Percentiles rank a stretch among this genome's conserved stretches.
These are phyloP conservation scores for Filobasidium uniguttulatum DNA, from an alignment of 1,284 basidiomycete genomes.

Conservation along the genomic window DNA sequence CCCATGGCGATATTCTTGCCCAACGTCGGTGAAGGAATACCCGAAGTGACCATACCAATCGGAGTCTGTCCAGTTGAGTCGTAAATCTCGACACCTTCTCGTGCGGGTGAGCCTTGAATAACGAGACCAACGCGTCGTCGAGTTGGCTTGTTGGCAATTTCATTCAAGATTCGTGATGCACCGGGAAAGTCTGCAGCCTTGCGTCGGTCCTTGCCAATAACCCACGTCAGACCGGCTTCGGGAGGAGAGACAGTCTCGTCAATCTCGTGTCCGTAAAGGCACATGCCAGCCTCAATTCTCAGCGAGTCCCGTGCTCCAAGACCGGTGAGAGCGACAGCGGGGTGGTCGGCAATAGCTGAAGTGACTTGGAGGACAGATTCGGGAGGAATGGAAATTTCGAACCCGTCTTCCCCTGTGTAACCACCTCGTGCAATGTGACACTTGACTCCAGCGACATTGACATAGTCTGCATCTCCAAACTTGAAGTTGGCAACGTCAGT, in stretches of 20 bases:
- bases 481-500: constrained; percentile 54
- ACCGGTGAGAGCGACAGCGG: constrained; percentile 72
- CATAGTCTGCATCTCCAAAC: constrained; percentile 66
- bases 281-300: constrained; percentile 94
- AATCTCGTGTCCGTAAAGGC: constrained; percentile 87
- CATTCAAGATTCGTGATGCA: constrained; percentile 57
- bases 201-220: constrained; percentile 77
- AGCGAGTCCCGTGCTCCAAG: constrained; percentile 87
- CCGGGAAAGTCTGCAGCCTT: constrained; percentile 63
- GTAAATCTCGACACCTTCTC: constrained; percentile 73
- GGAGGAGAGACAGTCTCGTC: constrained; percentile 76
- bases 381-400: constrained; percentile 91
- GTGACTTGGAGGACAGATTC: constrained; percentile 59
- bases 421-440: constrained; percentile 90
- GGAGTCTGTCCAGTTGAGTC: constrained; percentile 44
- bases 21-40: constrained; percentile 85
- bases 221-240: constrained; percentile 83
- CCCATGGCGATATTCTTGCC: constrained; percentile 94
- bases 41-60: constrained; percentile 72
- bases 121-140: constrained; percentile 71
- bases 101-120: constrained; percentile 70
- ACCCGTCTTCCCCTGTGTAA: constrained; percentile 98
- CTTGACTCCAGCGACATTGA: constrained; percentile 54
- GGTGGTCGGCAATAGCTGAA: constrained; percentile 46
- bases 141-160: constrained; percentile 66